Evolutionary conservation across 768 basidiomycete genomes (phyloP), one percentile per base, ranked within the genome.

Genomic region (Cystofilobasidium ferigula): DNA sequence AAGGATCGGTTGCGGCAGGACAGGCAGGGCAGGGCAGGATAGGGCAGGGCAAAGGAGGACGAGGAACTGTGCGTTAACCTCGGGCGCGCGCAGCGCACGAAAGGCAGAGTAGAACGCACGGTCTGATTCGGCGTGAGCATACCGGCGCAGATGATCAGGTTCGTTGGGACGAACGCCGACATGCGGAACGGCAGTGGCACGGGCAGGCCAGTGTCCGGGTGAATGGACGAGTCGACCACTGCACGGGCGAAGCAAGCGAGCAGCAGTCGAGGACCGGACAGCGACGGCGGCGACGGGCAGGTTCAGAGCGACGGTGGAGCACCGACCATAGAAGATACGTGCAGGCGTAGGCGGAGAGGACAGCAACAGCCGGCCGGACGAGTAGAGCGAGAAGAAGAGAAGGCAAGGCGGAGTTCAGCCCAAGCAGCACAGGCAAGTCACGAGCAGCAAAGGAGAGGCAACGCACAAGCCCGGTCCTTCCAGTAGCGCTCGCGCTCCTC

Each of bases 51-150:
- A 75, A 69, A 75, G 73, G 20, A 20, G 40, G 40, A 42, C 10
- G 40, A 20, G 20, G 61, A 74, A 72, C 45, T 71, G 70, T 42
- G 71, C 71, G 28, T 63, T 65, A 40, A 78, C 36, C 22, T n/a
- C n/a, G n/a, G n/a, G n/a, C 28, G 26, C 2, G 28, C 9, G 10
- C 16, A 14, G 68, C 22, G 70, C 69, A 56, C 10, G 42, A 45
- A n/a, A 43, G 57, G 28, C 6, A 24, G 22, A 4, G 40, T 12
- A 3, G 38, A 43, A 62, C 66, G 36, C 30, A 69, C 64, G 30
- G 51, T 57, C 13, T 76, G 72, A 62, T 78, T 77, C 9, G 78
- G 78, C 75, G 76, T 76, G 62, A 79, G 74, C 78, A 79, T 78
- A 24, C 78, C 78, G 12, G 75, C 77, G 36, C 57, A 67, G 57